phyloP scores from a whole-genome alignment of 2,329 filamentous ascomycete species.

The Aotearoamyces nothofagi region DNA sequence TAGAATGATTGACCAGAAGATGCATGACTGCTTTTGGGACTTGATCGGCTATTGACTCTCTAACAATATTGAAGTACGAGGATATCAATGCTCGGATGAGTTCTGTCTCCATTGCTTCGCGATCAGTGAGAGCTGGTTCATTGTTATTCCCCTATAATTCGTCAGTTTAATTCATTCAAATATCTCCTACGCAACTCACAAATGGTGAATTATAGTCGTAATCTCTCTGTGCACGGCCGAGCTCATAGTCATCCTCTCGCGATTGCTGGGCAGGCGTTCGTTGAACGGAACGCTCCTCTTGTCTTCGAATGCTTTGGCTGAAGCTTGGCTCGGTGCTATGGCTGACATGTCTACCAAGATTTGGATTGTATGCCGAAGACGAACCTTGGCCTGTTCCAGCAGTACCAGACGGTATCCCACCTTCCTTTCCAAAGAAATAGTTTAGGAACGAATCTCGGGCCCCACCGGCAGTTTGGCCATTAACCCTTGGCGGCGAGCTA shows the following conservation, averaged over 20 bases:
- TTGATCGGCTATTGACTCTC: constrained; percentile 96
- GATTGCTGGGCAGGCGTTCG: constrained; percentile 34
- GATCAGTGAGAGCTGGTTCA: constrained; percentile 83
- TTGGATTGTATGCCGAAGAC: constrained; percentile 17
- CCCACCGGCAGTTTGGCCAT: constrained; percentile 40
- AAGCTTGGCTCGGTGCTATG: constrained; percentile 70
- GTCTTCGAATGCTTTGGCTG: constrained; percentile 66
- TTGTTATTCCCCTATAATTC: constrained; percentile 36
- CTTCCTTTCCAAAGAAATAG: constrained; percentile 98
- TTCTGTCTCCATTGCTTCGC: constrained; percentile 94
- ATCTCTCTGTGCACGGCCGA: constrained; percentile 17
- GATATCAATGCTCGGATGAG: constrained; percentile 92
- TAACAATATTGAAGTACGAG: constrained; percentile 98
- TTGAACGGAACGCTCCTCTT: constrained; percentile 30
- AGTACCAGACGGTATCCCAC: constrained; percentile 33
- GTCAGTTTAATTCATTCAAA: constrained; percentile 9
- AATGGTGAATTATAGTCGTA: constrained; percentile 27
- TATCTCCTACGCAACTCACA: constrained; percentile 25
- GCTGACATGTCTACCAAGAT: constrained; percentile 51
- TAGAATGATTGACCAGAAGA: constrained; percentile 92
- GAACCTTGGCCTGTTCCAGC: constrained; percentile 22
- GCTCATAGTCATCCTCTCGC: constrained; percentile 23
- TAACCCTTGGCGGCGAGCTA: constrained; percentile 45
- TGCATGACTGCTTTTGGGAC: constrained; percentile 99
- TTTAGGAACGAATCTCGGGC: constrained; percentile 87